phyloP scores from a whole-genome alignment of 2,329 filamentous ascomycete genomes.

The Trichoderma atrobrunneum region DNA sequence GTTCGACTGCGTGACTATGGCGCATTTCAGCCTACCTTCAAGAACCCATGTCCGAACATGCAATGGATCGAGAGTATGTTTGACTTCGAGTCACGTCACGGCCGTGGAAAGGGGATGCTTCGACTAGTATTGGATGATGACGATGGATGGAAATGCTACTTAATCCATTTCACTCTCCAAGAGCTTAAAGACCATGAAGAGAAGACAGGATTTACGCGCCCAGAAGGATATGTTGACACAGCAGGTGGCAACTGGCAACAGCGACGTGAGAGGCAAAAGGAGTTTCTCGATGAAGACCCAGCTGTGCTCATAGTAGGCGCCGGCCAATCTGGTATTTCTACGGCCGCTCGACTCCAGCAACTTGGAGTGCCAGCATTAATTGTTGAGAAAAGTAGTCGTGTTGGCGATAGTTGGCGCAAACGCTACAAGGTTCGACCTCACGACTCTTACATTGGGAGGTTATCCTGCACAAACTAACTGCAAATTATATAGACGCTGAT shows the following conservation, averaged over 20 bases:
- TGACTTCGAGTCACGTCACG: constrained; percentile 16
- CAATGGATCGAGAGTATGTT: constrained; percentile 49
- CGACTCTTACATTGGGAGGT: not conserved
- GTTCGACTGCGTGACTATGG: not conserved
- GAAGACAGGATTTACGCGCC: not conserved
- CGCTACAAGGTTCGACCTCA: constrained; percentile 46
- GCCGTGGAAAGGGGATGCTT: not conserved
- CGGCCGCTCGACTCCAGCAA: not conserved
- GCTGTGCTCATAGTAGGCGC: not conserved
- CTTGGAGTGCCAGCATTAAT: constrained; percentile 51
- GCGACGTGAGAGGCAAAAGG: not conserved
- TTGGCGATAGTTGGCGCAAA: constrained; percentile 65
- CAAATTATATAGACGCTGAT: constrained; percentile 48
- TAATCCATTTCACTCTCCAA: not conserved
- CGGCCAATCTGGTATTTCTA: not conserved
- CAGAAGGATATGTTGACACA: not conserved
- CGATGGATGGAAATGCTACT: not conserved
- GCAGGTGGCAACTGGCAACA: constrained; percentile 1
- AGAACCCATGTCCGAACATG: not conserved
- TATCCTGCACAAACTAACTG: not conserved
- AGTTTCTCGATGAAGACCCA: not conserved
- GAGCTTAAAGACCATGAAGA: not conserved
- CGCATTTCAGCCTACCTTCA: not conserved
- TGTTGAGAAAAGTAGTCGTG: constrained; percentile 42
- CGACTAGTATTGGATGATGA: not conserved